These are phyloP conservation scores for Thamnidium elegans DNA, from an alignment of 192 early-diverging fungal genomes.

Conservation along the genomic window DNA sequence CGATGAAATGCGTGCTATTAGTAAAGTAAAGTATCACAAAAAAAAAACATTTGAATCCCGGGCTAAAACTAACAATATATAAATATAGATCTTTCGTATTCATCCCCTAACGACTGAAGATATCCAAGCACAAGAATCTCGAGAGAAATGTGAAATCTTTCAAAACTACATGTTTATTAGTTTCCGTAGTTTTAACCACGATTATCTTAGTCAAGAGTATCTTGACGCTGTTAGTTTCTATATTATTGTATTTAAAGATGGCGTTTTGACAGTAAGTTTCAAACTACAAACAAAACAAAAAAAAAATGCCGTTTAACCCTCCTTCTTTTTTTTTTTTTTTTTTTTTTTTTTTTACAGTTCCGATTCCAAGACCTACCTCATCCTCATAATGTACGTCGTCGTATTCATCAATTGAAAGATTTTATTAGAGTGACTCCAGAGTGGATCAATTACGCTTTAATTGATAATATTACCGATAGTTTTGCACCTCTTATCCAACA, in stretches of 20 bases:
- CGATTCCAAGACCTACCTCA: constrained; percentile 55
- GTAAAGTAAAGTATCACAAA: constrained; percentile 40
- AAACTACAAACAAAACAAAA: background rate
- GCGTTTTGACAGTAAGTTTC: constrained; percentile 62
- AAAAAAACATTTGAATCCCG: too few species aligned
- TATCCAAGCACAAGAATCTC: constrained; percentile 79
- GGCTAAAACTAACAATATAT: too few species aligned
- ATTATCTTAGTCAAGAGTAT: constrained; percentile 61
- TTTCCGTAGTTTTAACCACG: constrained; percentile 75
- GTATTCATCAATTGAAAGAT: constrained; percentile 61
- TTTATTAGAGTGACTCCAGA: constrained; percentile 47
- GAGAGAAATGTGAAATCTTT: constrained; percentile 94
- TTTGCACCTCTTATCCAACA: constrained; percentile 63
- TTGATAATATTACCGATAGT: constrained; percentile 78
- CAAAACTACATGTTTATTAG: constrained; percentile 92
- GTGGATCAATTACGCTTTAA: constrained; percentile 76
- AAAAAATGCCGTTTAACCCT: background rate
- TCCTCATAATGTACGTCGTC: constrained; percentile 58
- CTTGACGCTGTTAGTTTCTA: constrained; percentile 68
- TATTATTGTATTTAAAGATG: constrained; percentile 66
- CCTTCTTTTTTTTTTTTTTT: background rate
- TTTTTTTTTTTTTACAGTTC: constrained; percentile 44
- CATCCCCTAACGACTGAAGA: constrained; percentile 88
- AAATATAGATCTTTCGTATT: constrained; percentile 56
- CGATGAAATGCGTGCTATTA: constrained; percentile 55